phyloP scores from a whole-genome alignment of 176 grass and related monocot genomes.

The Bonia amplexicaulis region DNA sequence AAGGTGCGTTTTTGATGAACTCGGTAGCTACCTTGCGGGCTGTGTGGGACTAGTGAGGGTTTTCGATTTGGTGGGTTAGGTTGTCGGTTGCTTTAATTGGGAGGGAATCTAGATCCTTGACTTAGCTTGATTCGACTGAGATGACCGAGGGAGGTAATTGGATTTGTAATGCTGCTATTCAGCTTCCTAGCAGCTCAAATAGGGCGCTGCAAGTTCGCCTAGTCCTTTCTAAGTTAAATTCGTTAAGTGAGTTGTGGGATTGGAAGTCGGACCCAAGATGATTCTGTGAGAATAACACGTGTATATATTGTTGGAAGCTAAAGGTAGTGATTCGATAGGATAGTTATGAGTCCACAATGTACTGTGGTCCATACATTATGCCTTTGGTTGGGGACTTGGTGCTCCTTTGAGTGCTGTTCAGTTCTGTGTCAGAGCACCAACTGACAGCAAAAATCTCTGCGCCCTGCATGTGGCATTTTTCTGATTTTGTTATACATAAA shows the following conservation, averaged over 20 bases:
- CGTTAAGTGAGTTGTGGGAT: neutral
- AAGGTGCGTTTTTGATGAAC: slow-evolving; percentile 17
- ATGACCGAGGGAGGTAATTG: neutral
- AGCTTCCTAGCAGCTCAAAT: neutral
- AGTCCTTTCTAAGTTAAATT: neutral
- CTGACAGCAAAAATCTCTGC: neutral
- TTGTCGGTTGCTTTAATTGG: neutral
- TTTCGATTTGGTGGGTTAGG: neutral
- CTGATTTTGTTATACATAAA: neutral
- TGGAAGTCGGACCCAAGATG: neutral
- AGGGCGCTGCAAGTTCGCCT: neutral
- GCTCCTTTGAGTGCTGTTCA: neutral
- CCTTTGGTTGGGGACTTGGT: neutral
- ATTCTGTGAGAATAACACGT: neutral
- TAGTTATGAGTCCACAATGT: slow-evolving; percentile 8
- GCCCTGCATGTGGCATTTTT: neutral
- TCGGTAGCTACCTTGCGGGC: neutral
- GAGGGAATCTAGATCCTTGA: neutral
- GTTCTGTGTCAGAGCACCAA: slow-evolving; percentile 3
- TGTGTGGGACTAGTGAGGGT: neutral
- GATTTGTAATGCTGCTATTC: neutral
- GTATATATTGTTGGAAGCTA: neutral
- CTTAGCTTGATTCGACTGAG: neutral
- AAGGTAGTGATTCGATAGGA: neutral
- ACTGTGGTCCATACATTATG: neutral